phyloP scores from a whole-genome alignment of 805 yeast genomes.

The Helenozyma rhizophorensis region DNA sequence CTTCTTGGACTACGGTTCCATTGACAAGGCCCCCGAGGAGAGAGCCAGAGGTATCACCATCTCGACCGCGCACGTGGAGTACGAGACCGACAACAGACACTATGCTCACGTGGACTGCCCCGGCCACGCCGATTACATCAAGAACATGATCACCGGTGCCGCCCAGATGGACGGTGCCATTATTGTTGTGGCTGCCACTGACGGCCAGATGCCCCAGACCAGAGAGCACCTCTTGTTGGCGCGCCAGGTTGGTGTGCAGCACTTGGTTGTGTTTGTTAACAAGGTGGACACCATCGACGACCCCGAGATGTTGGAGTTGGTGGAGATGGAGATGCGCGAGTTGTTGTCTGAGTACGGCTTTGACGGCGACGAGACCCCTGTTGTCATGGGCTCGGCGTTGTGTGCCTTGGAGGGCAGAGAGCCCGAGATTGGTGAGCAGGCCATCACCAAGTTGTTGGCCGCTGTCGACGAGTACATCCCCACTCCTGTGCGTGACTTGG shows the following conservation, averaged over 20 bases:
- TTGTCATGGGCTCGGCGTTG: conserved; percentile 96
- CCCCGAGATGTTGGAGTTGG: conserved; percentile 98
- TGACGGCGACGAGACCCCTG: conserved; percentile 98
- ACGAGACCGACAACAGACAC: conserved; percentile 91
- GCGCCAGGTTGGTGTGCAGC: conserved; percentile 98
- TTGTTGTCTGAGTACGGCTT: conserved; percentile 86
- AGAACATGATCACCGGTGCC: conserved; percentile 99
- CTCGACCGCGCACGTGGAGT: conserved; percentile 96
- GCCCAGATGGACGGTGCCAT: conserved; percentile 99
- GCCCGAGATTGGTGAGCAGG: conserved; percentile 89
- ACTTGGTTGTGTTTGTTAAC: conserved; percentile 95
- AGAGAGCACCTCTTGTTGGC: conserved; percentile 98
- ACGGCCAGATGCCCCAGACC: conserved; percentile 99
- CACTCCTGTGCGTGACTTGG: conserved; percentile 94
- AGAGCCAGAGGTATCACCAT: conserved; percentile 99
- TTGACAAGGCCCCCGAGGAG: conserved; percentile 98
- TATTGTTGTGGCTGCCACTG: conserved; percentile 98
- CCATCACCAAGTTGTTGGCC: conserved; percentile 76
- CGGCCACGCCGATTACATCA: conserved; percentile 98
- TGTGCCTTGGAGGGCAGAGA: conserved; percentile 86
- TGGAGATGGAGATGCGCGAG: conserved; percentile 99
- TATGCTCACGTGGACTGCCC: conserved; percentile 98
- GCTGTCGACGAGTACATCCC: conserved; percentile 95
- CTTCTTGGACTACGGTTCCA: conserved; percentile 88
- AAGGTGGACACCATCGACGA: conserved; percentile 97